These are phyloP conservation scores for Penicillium thymicola DNA, from an alignment of 2,329 filamentous ascomycete species.

Conservation along the genomic window DNA sequence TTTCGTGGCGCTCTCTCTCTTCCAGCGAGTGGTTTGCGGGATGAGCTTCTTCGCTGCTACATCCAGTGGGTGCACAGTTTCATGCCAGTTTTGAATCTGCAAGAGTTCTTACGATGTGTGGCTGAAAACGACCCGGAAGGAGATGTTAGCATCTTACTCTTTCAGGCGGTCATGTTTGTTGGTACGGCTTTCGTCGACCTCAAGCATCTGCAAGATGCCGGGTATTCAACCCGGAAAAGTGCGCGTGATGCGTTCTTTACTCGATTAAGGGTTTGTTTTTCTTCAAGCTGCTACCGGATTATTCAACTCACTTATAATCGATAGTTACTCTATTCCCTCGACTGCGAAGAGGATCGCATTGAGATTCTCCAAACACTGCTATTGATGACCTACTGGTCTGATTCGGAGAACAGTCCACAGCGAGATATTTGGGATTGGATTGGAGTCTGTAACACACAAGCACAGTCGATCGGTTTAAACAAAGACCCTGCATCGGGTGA, in stretches of 20 bases:
- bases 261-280: slow-evolving; percentile 65
- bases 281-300: neutral
- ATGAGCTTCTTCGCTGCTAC: slow-evolving; percentile 73
- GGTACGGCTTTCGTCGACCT: slow-evolving; percentile 81
- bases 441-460: slow-evolving; percentile 82
- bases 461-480: slow-evolving; percentile 82
- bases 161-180: slow-evolving; percentile 91
- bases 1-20: slow-evolving; percentile 76
- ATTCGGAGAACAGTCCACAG: slow-evolving; percentile 77
- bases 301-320: slow-evolving; percentile 8
- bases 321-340: slow-evolving; percentile 81
- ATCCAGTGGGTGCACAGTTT: slow-evolving; percentile 85
- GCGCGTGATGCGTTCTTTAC: slow-evolving; percentile 81
- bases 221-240: slow-evolving; percentile 70
- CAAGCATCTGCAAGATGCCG: slow-evolving; percentile 66
- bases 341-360: slow-evolving; percentile 83
- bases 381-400: slow-evolving; percentile 92
- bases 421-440: slow-evolving; percentile 97
- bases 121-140: slow-evolving; percentile 64
- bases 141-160: slow-evolving; percentile 75
- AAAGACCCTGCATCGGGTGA: slow-evolving; percentile 62
- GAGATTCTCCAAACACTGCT: slow-evolving; percentile 78
- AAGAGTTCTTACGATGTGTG: slow-evolving; percentile 53
- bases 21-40: slow-evolving; percentile 65
- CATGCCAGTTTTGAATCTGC: slow-evolving; percentile 74